These are phyloP conservation scores for Sideroxylon spinosum DNA, from an alignment of 179 eudicot genomes.

Conservation along the genomic window DNA sequence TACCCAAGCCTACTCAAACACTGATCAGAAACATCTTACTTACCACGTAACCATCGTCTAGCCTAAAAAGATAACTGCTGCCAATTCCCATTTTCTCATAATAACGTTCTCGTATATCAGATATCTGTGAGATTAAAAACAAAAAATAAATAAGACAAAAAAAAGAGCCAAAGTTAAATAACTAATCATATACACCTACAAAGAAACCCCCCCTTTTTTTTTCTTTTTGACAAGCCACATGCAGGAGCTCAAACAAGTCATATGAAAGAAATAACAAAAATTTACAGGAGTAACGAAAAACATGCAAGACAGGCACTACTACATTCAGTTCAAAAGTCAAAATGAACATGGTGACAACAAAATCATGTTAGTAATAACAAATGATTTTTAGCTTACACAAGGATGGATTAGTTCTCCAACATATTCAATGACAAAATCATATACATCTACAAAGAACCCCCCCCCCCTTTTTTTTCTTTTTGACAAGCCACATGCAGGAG, in stretches of 20 bases:
- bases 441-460: too few relatives aligned
- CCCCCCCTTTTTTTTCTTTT: not conserved
- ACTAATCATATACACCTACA: constrained; percentile 6
- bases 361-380: not conserved
- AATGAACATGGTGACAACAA: not conserved
- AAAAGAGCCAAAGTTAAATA: not conserved
- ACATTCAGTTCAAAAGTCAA: not conserved
- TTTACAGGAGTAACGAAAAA: not conserved
- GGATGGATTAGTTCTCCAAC: constrained; percentile 97
- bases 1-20: not conserved
- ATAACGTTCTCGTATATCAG: constrained; percentile 85
- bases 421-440: constrained; percentile 98
- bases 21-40: constrained; percentile 15
- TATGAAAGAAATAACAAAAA: not conserved
- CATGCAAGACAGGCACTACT: not conserved
- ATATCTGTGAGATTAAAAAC: constrained; percentile 46
- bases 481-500: not conserved
- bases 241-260: not conserved
- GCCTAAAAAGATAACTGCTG: constrained; percentile 96
- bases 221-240: not conserved
- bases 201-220: not conserved
- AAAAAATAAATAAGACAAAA: not conserved
- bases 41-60: constrained; percentile 99
- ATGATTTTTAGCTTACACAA: constrained; percentile 47
- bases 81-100: constrained; percentile 99